Evolutionary conservation across 2,329 filamentous ascomycete species (phyloP).

Genomic region (Rhynchosporium secalis): DNA sequence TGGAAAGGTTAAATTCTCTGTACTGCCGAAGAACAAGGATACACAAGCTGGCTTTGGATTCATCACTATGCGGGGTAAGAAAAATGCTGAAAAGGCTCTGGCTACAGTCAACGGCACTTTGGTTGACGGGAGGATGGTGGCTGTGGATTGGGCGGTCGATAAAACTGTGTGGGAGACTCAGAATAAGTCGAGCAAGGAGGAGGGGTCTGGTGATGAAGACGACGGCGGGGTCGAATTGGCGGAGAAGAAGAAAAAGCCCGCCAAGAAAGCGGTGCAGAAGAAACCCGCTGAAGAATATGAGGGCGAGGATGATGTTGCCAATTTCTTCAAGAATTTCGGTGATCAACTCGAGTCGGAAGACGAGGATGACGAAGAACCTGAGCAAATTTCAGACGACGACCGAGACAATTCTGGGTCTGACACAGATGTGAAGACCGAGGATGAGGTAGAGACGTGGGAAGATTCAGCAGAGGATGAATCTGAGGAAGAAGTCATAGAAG

Average conservation of each 20-base stretch:
- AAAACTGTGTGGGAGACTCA: slow-evolving; percentile 80
- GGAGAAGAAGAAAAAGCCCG: slow-evolving; percentile 24
- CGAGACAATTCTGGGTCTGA: slow-evolving; percentile 27
- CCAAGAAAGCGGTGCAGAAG: neutral
- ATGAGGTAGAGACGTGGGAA: slow-evolving; percentile 44
- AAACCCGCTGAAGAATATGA: slow-evolving; percentile 14
- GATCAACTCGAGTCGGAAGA: slow-evolving; percentile 43
- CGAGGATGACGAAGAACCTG: slow-evolving; percentile 40
- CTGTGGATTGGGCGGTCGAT: slow-evolving; percentile 96
- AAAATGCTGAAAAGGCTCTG: slow-evolving; percentile 89
- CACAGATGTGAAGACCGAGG: slow-evolving; percentile 45
- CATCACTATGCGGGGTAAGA: slow-evolving; percentile 80
- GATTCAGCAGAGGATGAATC: slow-evolving; percentile 51
- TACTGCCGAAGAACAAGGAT: slow-evolving; percentile 73
- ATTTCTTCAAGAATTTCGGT: slow-evolving; percentile 40
- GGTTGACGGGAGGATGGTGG: slow-evolving; percentile 82
- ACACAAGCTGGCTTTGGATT: slow-evolving; percentile 86
- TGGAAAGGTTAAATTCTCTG: slow-evolving; percentile 87
- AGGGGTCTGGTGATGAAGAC: slow-evolving; percentile 41
- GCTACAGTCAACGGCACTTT: slow-evolving; percentile 84
- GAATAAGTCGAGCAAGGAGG: slow-evolving; percentile 46
- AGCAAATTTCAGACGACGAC: slow-evolving; percentile 38
- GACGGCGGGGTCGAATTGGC: slow-evolving; percentile 37
- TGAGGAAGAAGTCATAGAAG: slow-evolving; percentile 41
- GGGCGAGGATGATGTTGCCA: slow-evolving; percentile 42